Percentiles rank a stretch among this genome's conserved stretches.
These are phyloP conservation scores for Cystobasidium onofrii DNA, from an alignment of 768 basidiomycete species.

Conservation along the genomic window DNA sequence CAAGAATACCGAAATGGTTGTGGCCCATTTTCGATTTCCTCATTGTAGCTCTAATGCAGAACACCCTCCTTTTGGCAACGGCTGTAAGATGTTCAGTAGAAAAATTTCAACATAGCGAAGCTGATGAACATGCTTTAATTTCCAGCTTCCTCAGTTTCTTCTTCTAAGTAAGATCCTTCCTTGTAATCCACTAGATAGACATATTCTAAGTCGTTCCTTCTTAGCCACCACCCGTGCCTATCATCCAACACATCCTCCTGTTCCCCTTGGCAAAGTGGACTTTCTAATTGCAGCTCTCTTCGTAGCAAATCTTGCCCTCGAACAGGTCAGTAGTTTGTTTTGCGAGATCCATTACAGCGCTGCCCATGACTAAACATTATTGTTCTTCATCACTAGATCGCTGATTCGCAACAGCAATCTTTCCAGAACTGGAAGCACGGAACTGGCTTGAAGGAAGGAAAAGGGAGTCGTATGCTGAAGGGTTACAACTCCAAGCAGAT, in stretches of 20 bases:
- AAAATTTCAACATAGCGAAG: background rate
- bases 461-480: conserved; percentile 52
- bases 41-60: conserved; percentile 60
- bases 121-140: background rate
- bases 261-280: conserved; percentile 56
- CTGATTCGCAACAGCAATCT: conserved; percentile 80
- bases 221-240: conserved; percentile 55
- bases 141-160: conserved; percentile 43
- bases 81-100: conserved; percentile 26
- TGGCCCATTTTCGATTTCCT: conserved; percentile 14
- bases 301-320: conserved; percentile 56
- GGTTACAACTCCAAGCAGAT: conserved; percentile 51
- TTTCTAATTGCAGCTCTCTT: conserved; percentile 56
- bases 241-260: conserved; percentile 53
- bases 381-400: conserved; percentile 58
- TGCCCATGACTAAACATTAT: background rate
- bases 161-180: conserved; percentile 44
- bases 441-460: conserved; percentile 47
- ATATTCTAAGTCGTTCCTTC: conserved; percentile 42
- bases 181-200: conserved; percentile 32
- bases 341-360: background rate
- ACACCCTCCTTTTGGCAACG: conserved; percentile 66
- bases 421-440: conserved; percentile 60
- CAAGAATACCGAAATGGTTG: conserved; percentile 43
- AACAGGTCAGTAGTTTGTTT: conserved; percentile 47